Evolutionary conservation across 2,329 filamentous ascomycete species (phyloP), one percentile per base, ranked within the genome.

Genomic region (Talaromyces sp.): DNA sequence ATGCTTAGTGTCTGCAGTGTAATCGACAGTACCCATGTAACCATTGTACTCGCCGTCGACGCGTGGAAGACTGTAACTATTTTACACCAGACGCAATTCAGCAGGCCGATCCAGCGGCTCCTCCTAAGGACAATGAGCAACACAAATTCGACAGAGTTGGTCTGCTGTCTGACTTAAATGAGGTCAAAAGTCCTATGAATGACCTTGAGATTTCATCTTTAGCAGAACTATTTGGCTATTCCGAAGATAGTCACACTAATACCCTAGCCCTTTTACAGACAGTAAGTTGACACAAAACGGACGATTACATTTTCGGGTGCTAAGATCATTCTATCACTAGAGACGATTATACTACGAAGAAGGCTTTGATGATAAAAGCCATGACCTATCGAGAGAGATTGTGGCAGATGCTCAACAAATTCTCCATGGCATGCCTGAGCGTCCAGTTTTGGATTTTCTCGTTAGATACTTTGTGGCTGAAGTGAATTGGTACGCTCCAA

Each of bases 21-120:
- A 22, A 41, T 19, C 33, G 56, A 8, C 14, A 59, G 37, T 59
- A 59, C 37, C 56, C 56, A 41, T 59, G 56, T 16, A 59, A 59
- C 14, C 33, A 45, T 16, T 59, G 56, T 16, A 27, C 56, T 22
- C 56, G 56, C 9, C 56, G 56, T 6, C 56, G 41, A 14, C 39
- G 56, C 8, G 37, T 24, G 14, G 56, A 59, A 45, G 37, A 59
- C 22, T 59, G 56, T 31, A 37, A 22, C 10, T 59, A 59, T 59
- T 45, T 27, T 22, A 24, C 56, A 19, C 9, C 39, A 45, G 39
- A 59, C 4, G 35, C 37, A n/a, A 13, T 37, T n/a, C 37, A 27
- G 11, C 33, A 39, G 39, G 7, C 14, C 7, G 39, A 43, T 16
- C 9, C 13, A 3, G 31, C 33, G 22, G 22, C 56, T 22, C 16